Percentiles rank a stretch among this genome's conserved stretches.
Evolutionary conservation across 805 yeast genomes (phyloP).

Genomic region (Alloascoidea hylecoeti): DNA sequence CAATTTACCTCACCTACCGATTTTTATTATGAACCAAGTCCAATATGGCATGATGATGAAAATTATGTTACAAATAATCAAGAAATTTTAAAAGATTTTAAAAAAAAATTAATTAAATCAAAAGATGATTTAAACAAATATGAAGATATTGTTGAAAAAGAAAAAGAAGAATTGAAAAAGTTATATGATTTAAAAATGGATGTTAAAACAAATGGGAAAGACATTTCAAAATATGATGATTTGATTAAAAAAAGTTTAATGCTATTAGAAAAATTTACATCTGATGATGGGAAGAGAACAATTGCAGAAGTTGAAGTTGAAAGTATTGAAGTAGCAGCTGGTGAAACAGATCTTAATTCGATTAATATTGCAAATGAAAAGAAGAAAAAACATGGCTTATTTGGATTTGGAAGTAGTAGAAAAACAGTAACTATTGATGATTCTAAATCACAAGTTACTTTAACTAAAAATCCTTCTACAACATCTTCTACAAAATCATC

Average conservation of each 20-base stretch:
- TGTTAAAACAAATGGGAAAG: constrained; percentile 32
- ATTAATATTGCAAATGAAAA: constrained; percentile 29
- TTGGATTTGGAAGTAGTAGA: constrained; percentile 19
- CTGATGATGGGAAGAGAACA: constrained; percentile 62
- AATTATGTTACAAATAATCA: constrained; percentile 36
- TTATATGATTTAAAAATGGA: constrained; percentile 16
- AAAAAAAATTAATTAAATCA: constrained; percentile 30
- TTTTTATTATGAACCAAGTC: constrained; percentile 73
- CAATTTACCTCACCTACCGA: constrained; percentile 83
- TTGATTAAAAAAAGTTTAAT: constrained; percentile 35
- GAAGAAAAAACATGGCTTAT: constrained; percentile 47
- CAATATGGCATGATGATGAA: constrained; percentile 97
- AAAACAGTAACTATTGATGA: background rate
- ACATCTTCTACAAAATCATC: background rate
- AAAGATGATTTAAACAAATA: constrained; percentile 16
- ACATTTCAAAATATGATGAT: constrained; percentile 30
- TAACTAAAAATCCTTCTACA: background rate
- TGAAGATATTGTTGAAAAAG: constrained; percentile 16
- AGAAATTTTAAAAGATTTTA: constrained; percentile 44
- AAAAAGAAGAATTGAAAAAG: constrained; percentile 12
- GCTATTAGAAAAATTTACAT: constrained; percentile 46
- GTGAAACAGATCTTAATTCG: constrained; percentile 54
- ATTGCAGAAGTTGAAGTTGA: constrained; percentile 79
- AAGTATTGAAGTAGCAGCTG: constrained; percentile 75
- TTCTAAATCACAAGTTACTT: background rate